Conservation (phyloP, 176 grass and related monocot genomes). For the Eragrostis curvula region DNA sequence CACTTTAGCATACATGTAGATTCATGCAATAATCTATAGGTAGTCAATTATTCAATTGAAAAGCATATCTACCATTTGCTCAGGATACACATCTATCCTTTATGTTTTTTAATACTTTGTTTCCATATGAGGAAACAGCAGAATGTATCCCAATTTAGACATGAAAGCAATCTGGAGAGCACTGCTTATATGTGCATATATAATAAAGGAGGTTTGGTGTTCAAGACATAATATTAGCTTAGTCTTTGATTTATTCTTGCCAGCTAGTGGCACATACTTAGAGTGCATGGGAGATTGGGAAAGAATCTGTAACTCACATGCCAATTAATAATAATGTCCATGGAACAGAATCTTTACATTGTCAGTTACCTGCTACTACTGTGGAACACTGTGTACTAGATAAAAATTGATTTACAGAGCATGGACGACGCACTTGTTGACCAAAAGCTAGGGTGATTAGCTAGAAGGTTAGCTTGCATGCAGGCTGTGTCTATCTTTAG, state of each 20-base stretch:
- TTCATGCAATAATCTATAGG: background rate
- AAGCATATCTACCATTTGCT: slow-evolving; percentile 10
- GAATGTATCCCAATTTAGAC: background rate
- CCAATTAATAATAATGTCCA: slow-evolving; percentile 21
- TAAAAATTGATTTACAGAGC: background rate
- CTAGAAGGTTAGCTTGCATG: background rate
- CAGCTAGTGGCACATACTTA: background rate
- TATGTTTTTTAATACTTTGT: slow-evolving; percentile 24
- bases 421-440: background rate
- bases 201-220: background rate
- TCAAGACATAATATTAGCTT: slow-evolving; percentile 16
- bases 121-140: slow-evolving; percentile 45
- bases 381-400: background rate
- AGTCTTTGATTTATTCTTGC: slow-evolving; percentile 24
- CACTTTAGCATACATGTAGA: background rate
- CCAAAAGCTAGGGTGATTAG: background rate
- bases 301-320: slow-evolving; percentile 25
- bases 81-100: background rate
- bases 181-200: too few species aligned
- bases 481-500: slow-evolving; percentile 26
- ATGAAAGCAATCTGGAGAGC: background rate
- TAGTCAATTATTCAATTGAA: background rate
- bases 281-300: slow-evolving; percentile 13
- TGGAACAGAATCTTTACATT: slow-evolving; percentile 31
- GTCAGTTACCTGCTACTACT: background rate